Percentiles rank a stretch among this genome's conserved stretches.
Conservation (phyloP, 306 rosid species). For the Cucumis hystrix region DNA sequence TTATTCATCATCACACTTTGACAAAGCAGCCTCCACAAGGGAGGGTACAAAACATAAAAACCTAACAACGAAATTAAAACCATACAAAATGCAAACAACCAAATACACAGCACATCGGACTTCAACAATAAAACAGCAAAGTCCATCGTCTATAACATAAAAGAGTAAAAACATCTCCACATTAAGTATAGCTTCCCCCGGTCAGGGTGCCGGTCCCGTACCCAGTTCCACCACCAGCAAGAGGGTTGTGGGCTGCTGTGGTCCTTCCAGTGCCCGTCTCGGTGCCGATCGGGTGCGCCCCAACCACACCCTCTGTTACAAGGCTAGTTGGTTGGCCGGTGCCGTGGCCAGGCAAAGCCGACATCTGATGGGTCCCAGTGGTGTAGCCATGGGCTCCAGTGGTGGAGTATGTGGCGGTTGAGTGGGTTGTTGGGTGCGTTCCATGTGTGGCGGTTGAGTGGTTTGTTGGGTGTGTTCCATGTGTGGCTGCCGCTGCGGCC, state of each 20-base stretch:
- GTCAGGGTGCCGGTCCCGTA: neutral
- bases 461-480: neutral
- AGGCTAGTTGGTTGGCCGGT: conserved; percentile 24
- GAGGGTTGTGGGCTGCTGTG: conserved; percentile 8
- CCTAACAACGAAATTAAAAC: no score
- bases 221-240: neutral
- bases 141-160: neutral
- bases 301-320: conserved; percentile 21
- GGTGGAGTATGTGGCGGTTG: no score
- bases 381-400: conserved; percentile 19
- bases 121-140: neutral
- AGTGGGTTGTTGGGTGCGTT: neutral
- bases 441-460: neutral
- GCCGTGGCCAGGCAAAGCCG: conserved; percentile 21
- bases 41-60: neutral
- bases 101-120: neutral
- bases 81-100: neutral
- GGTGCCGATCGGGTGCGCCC: conserved; percentile 15
- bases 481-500: neutral
- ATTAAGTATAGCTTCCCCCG: conserved; percentile 20
- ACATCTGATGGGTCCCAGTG: conserved; percentile 26
- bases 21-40: no score
- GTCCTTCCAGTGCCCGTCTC: conserved; percentile 17
- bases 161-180: neutral
- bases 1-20: no score